Conservation (phyloP, 148 eudicot species). For the Amaranthus hypochondriacus region DNA sequence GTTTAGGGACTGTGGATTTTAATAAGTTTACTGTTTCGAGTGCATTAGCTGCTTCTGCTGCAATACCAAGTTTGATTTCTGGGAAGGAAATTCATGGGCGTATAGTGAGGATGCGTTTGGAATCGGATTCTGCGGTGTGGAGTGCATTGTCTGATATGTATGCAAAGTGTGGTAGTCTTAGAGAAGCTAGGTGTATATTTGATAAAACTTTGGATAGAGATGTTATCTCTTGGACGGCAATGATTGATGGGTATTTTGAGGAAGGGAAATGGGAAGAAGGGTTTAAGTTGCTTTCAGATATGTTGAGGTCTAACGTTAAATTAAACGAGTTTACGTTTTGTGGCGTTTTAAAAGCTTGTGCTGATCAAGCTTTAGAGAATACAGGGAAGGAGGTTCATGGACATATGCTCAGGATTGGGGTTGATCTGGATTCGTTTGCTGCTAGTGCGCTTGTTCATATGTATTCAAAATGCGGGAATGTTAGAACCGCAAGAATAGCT, state of each 20-base stretch:
- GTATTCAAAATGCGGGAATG: conserved; percentile 48
- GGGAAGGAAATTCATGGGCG: conserved; percentile 66
- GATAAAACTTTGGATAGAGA: conserved; percentile 46
- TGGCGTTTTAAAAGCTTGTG: conserved; percentile 54
- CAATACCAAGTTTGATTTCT: conserved; percentile 26
- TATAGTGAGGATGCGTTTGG: conserved; percentile 45
- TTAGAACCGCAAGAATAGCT: conserved; percentile 32
- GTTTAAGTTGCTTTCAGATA: conserved; percentile 34
- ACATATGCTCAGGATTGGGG: conserved; percentile 37
- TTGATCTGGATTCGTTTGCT: conserved; percentile 33
- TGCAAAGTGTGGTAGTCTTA: conserved; percentile 51
- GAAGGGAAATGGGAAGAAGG: conserved; percentile 54
- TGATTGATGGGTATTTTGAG: conserved; percentile 51
- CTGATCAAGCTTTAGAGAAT: conserved; percentile 39
- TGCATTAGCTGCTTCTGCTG: conserved; percentile 49
- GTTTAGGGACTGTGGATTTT: conserved; percentile 25
- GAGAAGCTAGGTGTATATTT: conserved; percentile 44
- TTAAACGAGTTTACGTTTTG: conserved; percentile 49
- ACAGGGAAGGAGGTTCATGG: conserved; percentile 55
- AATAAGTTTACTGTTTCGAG: conserved; percentile 50
- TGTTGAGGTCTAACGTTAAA: conserved; percentile 35
- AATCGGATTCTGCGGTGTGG: conserved; percentile 54
- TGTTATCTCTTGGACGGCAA: conserved; percentile 57
- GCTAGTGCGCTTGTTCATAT: conserved; percentile 46
- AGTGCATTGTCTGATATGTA: conserved; percentile 60